Base-by-base conservation (phyloP, 208 protist genomes). In the Leishmania mexicana region DNA sequence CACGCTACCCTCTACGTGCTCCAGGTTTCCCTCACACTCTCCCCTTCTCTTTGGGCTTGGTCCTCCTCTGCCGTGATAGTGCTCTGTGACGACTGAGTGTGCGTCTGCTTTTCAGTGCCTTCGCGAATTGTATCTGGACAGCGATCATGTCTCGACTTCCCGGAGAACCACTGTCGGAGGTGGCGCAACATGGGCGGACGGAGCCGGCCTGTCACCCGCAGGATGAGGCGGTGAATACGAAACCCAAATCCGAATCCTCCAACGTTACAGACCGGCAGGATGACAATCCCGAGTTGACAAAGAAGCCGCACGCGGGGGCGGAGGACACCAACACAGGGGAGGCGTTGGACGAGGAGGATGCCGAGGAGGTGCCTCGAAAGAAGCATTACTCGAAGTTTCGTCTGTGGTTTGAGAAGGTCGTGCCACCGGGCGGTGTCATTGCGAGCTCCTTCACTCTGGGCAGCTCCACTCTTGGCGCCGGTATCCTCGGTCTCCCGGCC, bases 391-490 rank as follows among this genome's bases (percentile, higher is more conserved):
- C 62, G 13, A 42, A 47, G 47, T 71, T 84, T n/a, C 82, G 82
- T 31, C 31, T 65, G 6, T 85, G 57, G 70, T 78, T 92, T 60
- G 70, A 84, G 75, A 79, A 85, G 78, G 76, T 92, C 42, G 80
- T 94, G 35, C 92, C 92, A 0, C 85, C 83, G 1, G 92, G 93
- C 31, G 90, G 91, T 38, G 31, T 95, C 53, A 35, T 91, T 2
- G 82, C 90, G 21, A 89, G 84, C 78, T 87, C 85, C 71, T 92
- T 95, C 80, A 96, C 88, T 31, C 81, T 95, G 31, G 82, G 81
- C 35, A 90, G 85, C 64, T 84, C 86, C 21, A 93, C 88, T 3
- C 81, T 97, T 54, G 92, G 94, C 35, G 92, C 90, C 15, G 92
- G 92, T 51, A 94, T 95, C 57, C 73, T 96, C 8, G 85, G 87